These are phyloP conservation scores for Acorus calamus DNA, from an alignment of 106 monocot species.

Conservation along the genomic window DNA sequence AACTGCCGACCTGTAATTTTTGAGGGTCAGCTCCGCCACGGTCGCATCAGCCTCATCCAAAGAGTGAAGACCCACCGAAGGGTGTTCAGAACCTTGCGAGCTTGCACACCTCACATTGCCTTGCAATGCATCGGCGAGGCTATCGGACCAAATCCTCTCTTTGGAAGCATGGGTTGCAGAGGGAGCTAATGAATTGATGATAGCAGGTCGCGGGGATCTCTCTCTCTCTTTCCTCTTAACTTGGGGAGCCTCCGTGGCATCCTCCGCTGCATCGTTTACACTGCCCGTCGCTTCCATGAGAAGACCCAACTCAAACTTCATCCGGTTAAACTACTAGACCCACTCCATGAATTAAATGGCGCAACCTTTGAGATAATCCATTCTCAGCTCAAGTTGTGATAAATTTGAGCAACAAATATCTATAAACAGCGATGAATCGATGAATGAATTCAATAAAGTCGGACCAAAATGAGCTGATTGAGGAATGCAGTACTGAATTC, in stretches of 20 bases:
- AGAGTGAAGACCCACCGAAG: background rate
- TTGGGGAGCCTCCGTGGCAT: constrained; percentile 27
- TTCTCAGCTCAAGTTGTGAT: too few relatives aligned
- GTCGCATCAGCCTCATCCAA: constrained; percentile 5
- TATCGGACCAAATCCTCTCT: constrained; percentile 36
- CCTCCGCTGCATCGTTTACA: constrained; percentile 35
- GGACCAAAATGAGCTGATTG: too few relatives aligned
- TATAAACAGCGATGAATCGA: too few relatives aligned
- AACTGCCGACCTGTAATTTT: constrained; percentile 34
- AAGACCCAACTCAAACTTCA: background rate
- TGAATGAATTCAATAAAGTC: too few relatives aligned
- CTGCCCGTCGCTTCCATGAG: constrained; percentile 49
- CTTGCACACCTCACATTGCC: constrained; percentile 2
- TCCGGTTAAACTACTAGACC: too few relatives aligned
- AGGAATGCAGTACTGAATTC: too few relatives aligned
- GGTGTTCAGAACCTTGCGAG: constrained; percentile 12
- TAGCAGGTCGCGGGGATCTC: constrained; percentile 12
- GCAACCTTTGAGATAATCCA: too few relatives aligned
- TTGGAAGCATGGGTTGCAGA: constrained; percentile 10
- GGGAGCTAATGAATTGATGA: constrained; percentile 20
- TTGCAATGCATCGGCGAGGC: constrained; percentile 27
- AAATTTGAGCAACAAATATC: too few relatives aligned
- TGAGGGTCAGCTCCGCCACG: constrained; percentile 62
- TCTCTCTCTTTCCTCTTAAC: constrained; percentile 42
- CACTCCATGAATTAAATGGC: too few relatives aligned